A percentile compares a stretch with the other conserved stretches of the same genome.
Conservation (phyloP, 1,284 basidiomycete species). For the Apiotrichum sp. region DNA sequence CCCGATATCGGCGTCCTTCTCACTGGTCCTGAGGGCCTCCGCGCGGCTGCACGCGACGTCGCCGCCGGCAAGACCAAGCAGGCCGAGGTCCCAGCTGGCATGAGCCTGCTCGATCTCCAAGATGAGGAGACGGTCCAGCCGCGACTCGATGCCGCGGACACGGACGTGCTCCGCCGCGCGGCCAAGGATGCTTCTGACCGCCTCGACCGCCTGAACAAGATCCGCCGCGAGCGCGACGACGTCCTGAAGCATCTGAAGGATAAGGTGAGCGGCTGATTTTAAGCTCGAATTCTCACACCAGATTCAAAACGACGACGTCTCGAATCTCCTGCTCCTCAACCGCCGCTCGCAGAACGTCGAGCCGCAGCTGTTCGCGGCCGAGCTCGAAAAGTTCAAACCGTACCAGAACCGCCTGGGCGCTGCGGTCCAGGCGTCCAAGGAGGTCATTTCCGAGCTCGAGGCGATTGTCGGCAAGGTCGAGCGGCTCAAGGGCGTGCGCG, state of each 20-base stretch:
- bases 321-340: slow-evolving; percentile 86
- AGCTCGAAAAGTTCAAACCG: slow-evolving; percentile 91
- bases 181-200: slow-evolving; percentile 73
- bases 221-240: slow-evolving; percentile 74
- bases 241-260: slow-evolving; percentile 91
- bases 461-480: slow-evolving; percentile 66
- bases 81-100: slow-evolving; percentile 39
- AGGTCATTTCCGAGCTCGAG: slow-evolving; percentile 64
- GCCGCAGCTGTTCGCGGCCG: slow-evolving; percentile 78
- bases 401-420: slow-evolving; percentile 75
- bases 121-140: slow-evolving; percentile 32
- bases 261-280: slow-evolving; percentile 27
- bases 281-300: slow-evolving; percentile 35
- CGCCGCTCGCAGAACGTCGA: slow-evolving; percentile 78
- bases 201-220: slow-evolving; percentile 68
- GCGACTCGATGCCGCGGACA: slow-evolving; percentile 54
- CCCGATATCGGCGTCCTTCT: slow-evolving; percentile 64
- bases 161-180: slow-evolving; percentile 58
- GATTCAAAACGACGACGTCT: slow-evolving; percentile 95
- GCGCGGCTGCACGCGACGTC: slow-evolving; percentile 61
- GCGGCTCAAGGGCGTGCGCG: slow-evolving; percentile 63
- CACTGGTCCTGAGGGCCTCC: slow-evolving; percentile 48
- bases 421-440: slow-evolving; percentile 70
- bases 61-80: slow-evolving; percentile 52
- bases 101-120: slow-evolving; percentile 56